These are phyloP conservation scores for Karstenula rhodostoma DNA, from an alignment of 2,329 filamentous ascomycete genomes.

Conservation along the genomic window DNA sequence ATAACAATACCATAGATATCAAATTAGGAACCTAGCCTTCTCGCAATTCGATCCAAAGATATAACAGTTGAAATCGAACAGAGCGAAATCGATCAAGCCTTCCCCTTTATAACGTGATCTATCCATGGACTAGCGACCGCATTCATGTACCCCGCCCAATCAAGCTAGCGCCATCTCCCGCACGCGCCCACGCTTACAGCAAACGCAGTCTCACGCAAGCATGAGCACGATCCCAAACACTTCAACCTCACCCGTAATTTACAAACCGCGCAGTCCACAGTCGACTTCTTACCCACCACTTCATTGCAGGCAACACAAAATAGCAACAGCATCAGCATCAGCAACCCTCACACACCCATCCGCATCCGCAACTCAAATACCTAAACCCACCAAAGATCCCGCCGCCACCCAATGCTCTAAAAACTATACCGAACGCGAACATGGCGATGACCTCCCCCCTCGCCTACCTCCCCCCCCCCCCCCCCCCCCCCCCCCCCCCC, in stretches of 20 bases:
- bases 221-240: no score
- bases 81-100: no score
- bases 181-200: background rate
- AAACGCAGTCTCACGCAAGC: background rate
- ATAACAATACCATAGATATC: no score
- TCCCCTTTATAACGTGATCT: no score
- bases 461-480: background rate
- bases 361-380: no score
- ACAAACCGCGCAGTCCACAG: no score
- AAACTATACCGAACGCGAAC: background rate
- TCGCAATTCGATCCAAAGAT: no score
- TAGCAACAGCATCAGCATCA: background rate
- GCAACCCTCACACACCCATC: background rate
- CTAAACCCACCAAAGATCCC: no score
- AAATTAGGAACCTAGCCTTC: no score
- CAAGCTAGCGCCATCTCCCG: background rate
- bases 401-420: no score
- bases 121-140: background rate
- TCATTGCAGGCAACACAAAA: background rate
- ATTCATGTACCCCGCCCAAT: background rate
- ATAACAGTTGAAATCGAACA: no score
- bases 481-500: background rate
- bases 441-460: constrained; percentile 1
- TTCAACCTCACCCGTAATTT: no score
- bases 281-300: background rate